Evolutionary conservation across 2,329 filamentous ascomycete genomes (phyloP).

Genomic region (Penicillium sp.): DNA sequence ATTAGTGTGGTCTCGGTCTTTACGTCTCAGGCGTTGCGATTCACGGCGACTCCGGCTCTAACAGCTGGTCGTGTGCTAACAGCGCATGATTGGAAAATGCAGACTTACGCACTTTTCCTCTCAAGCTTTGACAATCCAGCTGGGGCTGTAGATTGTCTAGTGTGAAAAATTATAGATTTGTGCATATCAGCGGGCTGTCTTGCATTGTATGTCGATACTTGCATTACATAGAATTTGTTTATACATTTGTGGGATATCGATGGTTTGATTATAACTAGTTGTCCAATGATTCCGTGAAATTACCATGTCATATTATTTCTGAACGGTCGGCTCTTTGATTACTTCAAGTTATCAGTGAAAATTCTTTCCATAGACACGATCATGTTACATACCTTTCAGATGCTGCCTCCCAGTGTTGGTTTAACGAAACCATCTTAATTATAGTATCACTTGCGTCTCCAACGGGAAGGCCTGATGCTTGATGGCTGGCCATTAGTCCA

Average conservation of each 20-base stretch:
- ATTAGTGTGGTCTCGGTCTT: slow-evolving; percentile 31
- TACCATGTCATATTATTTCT: slow-evolving; percentile 7
- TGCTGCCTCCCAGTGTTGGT: slow-evolving; percentile 15
- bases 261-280: neutral
- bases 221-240: slow-evolving; percentile 3
- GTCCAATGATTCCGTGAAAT: neutral
- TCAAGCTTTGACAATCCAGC: neutral
- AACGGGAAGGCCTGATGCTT: slow-evolving; percentile 1
- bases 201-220: slow-evolving; percentile 1
- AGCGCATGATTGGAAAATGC: slow-evolving; percentile 18
- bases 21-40: slow-evolving; percentile 33
- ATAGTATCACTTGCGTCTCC: slow-evolving; percentile 11
- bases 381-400: slow-evolving; percentile 7
- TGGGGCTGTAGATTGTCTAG: neutral
- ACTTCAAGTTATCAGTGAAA: slow-evolving; percentile 1
- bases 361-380: neutral
- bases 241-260: neutral
- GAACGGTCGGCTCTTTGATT: slow-evolving; percentile 3
- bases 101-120: neutral
- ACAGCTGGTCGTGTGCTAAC: slow-evolving; percentile 33
- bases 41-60: slow-evolving; percentile 27
- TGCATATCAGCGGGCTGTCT: slow-evolving; percentile 4
- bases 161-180: neutral
- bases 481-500: slow-evolving; percentile 7
- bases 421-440: slow-evolving; percentile 17